phyloP scores from a whole-genome alignment of 78 protist genomes.

The Dictyostelium capitatum region DNA sequence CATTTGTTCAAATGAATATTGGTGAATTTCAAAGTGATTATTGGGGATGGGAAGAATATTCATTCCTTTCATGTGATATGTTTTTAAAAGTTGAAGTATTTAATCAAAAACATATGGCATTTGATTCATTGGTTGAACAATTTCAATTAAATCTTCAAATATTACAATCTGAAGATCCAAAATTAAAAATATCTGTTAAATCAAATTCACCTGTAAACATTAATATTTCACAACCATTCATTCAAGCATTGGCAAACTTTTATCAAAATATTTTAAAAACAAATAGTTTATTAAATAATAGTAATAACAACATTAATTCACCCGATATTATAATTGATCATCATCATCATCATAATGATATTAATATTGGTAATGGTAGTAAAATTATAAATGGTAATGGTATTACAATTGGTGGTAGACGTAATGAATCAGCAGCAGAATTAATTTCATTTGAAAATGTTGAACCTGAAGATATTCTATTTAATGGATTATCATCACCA shows the following conservation, averaged over 20 bases:
- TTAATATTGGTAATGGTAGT: background rate
- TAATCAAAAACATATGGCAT: slow-evolving; percentile 78
- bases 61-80: slow-evolving; percentile 24
- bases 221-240: slow-evolving; percentile 71
- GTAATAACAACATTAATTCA: background rate
- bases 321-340: no score
- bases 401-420: background rate
- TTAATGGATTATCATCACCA: background rate
- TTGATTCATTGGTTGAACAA: slow-evolving; percentile 68
- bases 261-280: slow-evolving; percentile 53
- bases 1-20: slow-evolving; percentile 62
- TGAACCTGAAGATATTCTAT: slow-evolving; percentile 1
- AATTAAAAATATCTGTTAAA: slow-evolving; percentile 49
- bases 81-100: slow-evolving; percentile 49
- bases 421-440: background rate
- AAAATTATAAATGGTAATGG: background rate
- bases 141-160: slow-evolving; percentile 54
- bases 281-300: slow-evolving; percentile 1
- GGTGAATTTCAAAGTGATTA: slow-evolving; percentile 45
- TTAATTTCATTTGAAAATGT: slow-evolving; percentile 1
- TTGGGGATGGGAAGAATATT: slow-evolving; percentile 77
- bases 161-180: slow-evolving; percentile 73
- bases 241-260: slow-evolving; percentile 44
- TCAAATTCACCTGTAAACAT: slow-evolving; percentile 39
- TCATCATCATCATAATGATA: background rate